A percentile compares a stretch with the other conserved stretches of the same genome.
Evolutionary conservation across 225 moss, liverwort and hornwort genomes (phyloP).

Genomic region (Pseudoscleropodium purum): DNA sequence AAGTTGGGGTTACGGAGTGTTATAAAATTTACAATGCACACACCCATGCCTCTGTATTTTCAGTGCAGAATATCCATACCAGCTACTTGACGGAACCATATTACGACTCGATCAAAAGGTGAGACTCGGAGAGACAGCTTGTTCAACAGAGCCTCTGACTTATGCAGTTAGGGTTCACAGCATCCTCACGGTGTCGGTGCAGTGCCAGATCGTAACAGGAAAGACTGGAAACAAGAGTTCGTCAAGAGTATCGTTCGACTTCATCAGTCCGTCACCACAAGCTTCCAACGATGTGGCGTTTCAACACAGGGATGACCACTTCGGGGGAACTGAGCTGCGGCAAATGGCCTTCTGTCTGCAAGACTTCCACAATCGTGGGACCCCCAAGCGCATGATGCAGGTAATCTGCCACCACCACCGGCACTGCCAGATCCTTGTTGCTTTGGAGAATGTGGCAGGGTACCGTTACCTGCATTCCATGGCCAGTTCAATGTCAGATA

Average conservation of each 20-base stretch:
- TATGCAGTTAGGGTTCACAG: background rate
- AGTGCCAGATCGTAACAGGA: background rate
- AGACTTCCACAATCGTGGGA: constrained; percentile 69
- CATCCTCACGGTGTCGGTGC: background rate
- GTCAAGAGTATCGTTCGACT: background rate
- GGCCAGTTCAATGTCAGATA: background rate
- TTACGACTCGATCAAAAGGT: background rate
- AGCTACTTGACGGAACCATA: background rate
- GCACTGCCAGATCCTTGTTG: constrained; percentile 77
- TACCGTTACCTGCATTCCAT: constrained; percentile 25
- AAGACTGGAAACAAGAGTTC: background rate
- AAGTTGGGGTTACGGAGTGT: background rate
- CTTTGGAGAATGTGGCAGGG: constrained; percentile 85
- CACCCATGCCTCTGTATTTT: background rate
- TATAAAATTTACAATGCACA: background rate
- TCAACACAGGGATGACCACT: constrained; percentile 53
- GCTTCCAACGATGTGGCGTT: constrained; percentile 52
- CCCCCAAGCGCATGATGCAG: constrained; percentile 67
- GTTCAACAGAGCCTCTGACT: background rate
- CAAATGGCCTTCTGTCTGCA: constrained; percentile 71
- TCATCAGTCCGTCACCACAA: background rate
- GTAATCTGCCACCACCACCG: constrained; percentile 63
- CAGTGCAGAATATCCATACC: background rate
- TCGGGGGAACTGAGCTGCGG: constrained; percentile 85
- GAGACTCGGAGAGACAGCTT: background rate